These are phyloP conservation scores for Macrolepiota albuminosa DNA, from an alignment of 768 basidiomycete species.

Conservation along the genomic window DNA sequence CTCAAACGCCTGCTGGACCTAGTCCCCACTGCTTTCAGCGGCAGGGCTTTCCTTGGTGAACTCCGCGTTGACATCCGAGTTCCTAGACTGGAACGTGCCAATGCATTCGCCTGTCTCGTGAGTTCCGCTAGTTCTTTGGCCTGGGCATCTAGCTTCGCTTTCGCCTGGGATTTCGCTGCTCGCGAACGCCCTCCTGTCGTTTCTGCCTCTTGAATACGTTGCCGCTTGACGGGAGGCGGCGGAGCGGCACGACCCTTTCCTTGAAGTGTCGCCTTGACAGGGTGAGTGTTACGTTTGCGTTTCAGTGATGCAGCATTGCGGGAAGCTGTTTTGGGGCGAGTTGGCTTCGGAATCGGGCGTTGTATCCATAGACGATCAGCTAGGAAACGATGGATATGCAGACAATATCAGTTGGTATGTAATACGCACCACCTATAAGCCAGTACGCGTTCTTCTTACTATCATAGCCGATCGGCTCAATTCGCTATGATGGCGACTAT, in stretches of 20 bases:
- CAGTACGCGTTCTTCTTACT: slow-evolving; percentile 76
- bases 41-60: slow-evolving; percentile 18
- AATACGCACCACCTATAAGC: slow-evolving; percentile 69
- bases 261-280: slow-evolving; percentile 11
- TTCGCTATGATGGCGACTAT: slow-evolving; percentile 45
- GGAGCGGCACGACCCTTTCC: slow-evolving; percentile 10
- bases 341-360: slow-evolving; percentile 37
- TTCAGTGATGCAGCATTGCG: slow-evolving; percentile 28
- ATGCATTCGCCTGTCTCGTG: slow-evolving; percentile 43
- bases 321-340: slow-evolving; percentile 35
- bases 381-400: slow-evolving; percentile 21
- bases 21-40: slow-evolving; percentile 40
- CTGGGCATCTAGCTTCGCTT: slow-evolving; percentile 61
- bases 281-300: slow-evolving; percentile 28
- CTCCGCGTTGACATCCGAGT: slow-evolving; percentile 9
- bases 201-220: slow-evolving; percentile 14
- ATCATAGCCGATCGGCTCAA: slow-evolving; percentile 84
- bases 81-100: slow-evolving; percentile 11
- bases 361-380: slow-evolving; percentile 87
- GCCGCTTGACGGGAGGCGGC: slow-evolving; percentile 18
- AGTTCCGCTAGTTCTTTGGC: slow-evolving; percentile 64
- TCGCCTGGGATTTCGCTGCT: slow-evolving; percentile 69
- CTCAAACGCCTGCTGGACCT: slow-evolving; percentile 64
- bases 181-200: slow-evolving; percentile 40
- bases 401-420: background rate